phyloP scores from a whole-genome alignment of 441 rosid genomes.

The Gossypium trilobum region DNA sequence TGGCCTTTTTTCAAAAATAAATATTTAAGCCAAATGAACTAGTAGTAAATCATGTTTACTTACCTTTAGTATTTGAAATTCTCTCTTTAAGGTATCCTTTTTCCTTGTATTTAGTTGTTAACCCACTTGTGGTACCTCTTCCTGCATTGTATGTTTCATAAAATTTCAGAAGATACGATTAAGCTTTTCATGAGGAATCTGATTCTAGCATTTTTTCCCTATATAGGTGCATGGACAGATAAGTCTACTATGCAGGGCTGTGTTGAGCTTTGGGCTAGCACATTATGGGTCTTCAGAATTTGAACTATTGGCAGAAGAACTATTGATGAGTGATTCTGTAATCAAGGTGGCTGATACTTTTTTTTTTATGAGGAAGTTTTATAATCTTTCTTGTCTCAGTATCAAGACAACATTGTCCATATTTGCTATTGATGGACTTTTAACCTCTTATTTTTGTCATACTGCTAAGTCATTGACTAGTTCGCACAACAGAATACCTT shows the following conservation, averaged over 20 bases:
- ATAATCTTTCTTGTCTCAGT: neutral
- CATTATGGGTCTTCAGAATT: constrained; percentile 90
- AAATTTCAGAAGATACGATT: neutral
- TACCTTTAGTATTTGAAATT: neutral
- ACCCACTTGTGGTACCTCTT: neutral
- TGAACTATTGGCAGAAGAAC: constrained; percentile 94
- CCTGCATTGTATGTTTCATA: neutral
- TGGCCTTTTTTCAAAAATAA: neutral
- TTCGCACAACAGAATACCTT: neutral
- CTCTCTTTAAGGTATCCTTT: neutral
- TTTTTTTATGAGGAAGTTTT: constrained; percentile 1
- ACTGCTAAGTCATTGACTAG: neutral
- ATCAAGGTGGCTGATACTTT: constrained; percentile 50
- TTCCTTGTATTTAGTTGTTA: neutral
- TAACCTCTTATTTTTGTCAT: neutral
- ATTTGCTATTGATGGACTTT: neutral
- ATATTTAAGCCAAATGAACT: neutral
- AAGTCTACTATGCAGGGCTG: constrained; percentile 62
- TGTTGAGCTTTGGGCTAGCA: constrained; percentile 85
- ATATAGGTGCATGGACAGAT: constrained; percentile 92
- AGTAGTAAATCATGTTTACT: neutral
- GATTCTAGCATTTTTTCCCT: constrained; percentile 16
- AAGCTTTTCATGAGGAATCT: neutral
- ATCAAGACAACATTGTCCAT: constrained; percentile 1
- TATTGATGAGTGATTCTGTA: constrained; percentile 15